Percentiles rank a stretch among this genome's conserved stretches.
phyloP scores from a whole-genome alignment of 352 stramenopile genomes.

The Pythium rishiriense region DNA sequence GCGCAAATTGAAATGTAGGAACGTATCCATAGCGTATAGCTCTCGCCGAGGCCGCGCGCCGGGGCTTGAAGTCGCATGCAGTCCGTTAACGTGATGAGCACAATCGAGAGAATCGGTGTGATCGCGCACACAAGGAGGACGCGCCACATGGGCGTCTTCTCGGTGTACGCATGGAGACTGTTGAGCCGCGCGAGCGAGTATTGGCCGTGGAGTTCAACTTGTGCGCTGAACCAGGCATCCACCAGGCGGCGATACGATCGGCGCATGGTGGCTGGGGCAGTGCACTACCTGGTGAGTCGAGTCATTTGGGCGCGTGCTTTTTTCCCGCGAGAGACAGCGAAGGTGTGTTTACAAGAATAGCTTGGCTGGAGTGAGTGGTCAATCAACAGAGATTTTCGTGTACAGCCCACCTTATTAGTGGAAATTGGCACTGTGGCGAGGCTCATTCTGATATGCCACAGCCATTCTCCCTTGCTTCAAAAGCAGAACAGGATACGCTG shows the following conservation, averaged over 20 bases:
- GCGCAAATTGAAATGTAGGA: constrained; percentile 2
- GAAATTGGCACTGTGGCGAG: too few relatives aligned
- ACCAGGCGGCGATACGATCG: background rate
- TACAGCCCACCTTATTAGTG: too few relatives aligned
- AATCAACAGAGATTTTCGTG: too few relatives aligned
- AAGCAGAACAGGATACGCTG: too few relatives aligned
- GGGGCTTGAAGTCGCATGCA: background rate
- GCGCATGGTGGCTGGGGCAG: background rate
- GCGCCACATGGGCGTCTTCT: constrained; percentile 4
- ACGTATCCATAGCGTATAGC: constrained; percentile 2
- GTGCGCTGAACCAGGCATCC: background rate
- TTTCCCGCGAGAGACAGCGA: too few relatives aligned
- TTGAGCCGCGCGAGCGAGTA: constrained; percentile 9
- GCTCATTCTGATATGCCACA: too few relatives aligned
- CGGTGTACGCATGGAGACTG: background rate
- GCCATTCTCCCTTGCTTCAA: too few relatives aligned
- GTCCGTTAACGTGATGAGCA: constrained; percentile 2
- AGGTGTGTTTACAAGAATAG: too few relatives aligned
- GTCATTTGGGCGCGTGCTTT: too few relatives aligned
- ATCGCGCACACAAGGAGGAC: background rate
- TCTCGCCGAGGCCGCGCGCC: background rate
- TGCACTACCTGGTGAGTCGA: background rate
- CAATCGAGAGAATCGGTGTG: background rate
- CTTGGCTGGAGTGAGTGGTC: too few relatives aligned
- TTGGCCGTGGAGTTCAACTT: constrained; percentile 6